Conservation (phyloP, 108 stramenopile genomes). For the Cyclotella cryptica region DNA sequence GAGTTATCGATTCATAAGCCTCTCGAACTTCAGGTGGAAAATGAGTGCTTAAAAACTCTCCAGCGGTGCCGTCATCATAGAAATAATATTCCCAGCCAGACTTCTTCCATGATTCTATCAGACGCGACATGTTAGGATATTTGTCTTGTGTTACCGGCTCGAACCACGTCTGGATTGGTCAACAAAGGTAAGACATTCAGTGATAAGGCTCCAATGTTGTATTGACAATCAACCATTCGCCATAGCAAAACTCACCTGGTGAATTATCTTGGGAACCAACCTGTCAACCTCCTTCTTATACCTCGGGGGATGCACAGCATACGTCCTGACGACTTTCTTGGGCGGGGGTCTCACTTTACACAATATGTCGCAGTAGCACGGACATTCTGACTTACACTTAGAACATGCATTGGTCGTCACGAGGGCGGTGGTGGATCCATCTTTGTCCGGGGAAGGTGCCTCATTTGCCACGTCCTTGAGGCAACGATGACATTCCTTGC, state of each 20-base stretch:
- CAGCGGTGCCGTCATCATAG: constrained; percentile 69
- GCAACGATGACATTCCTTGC: constrained; percentile 51
- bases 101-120: constrained; percentile 74
- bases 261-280: constrained; percentile 79
- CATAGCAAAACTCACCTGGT: constrained; percentile 61
- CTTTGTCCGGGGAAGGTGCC: constrained; percentile 8
- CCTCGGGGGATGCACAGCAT: constrained; percentile 50
- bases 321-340: constrained; percentile 38
- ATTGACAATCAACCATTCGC: constrained; percentile 48
- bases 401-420: constrained; percentile 35
- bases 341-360: constrained; percentile 58
- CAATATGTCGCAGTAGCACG: constrained; percentile 55
- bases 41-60: constrained; percentile 64
- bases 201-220: neutral
- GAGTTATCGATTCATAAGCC: constrained; percentile 74
- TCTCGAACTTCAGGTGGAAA: constrained; percentile 77
- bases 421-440: neutral
- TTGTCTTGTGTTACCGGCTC: constrained; percentile 37
- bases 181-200: neutral
- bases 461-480: constrained; percentile 51
- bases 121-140: constrained; percentile 74
- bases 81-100: constrained; percentile 86
- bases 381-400: constrained; percentile 47
- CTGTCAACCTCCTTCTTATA: constrained; percentile 71
- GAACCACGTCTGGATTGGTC: constrained; percentile 31